A percentile compares a stretch with the other conserved stretches of the same genome.
These are phyloP conservation scores for Penicillium antarcticum DNA, from an alignment of 495 filamentous ascomycete species.

Conservation along the genomic window DNA sequence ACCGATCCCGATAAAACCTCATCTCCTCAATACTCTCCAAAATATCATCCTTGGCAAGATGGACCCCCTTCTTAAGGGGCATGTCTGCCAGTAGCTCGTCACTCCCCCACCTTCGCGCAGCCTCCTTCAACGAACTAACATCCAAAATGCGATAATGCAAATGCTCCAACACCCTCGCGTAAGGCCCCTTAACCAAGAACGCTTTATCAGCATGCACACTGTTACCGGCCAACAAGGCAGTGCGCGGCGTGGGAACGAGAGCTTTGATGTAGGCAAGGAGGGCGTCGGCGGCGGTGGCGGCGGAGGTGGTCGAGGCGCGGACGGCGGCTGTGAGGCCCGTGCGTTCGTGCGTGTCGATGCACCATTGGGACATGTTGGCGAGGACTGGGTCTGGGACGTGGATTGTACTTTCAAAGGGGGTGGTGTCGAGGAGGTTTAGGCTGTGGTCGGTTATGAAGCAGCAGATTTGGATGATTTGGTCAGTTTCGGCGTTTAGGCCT, in stretches of 20 bases:
- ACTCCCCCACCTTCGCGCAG: conserved; percentile 74
- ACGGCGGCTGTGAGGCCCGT: conserved; percentile 80
- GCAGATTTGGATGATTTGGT: conserved; percentile 87
- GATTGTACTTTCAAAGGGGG: conserved; percentile 77
- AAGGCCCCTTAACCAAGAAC: conserved; percentile 74
- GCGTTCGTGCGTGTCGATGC: conserved; percentile 57
- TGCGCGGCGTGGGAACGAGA: conserved; percentile 59
- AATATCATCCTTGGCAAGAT: conserved; percentile 87
- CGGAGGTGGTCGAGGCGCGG: conserved; percentile 66
- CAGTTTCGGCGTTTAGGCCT: conserved; percentile 72
- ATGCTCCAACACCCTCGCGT: conserved; percentile 65
- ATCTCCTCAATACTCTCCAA: conserved; percentile 93
- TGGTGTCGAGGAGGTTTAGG: conserved; percentile 69
- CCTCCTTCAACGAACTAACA: conserved; percentile 89
- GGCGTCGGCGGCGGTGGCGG: conserved; percentile 66
- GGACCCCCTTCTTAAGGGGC: conserved; percentile 70
- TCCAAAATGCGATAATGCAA: conserved; percentile 90
- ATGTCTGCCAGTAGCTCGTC: conserved; percentile 52
- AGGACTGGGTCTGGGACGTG: conserved; percentile 70
- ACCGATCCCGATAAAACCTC: conserved; percentile 61
- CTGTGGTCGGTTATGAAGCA: conserved; percentile 86
- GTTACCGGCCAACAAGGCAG: conserved; percentile 81
- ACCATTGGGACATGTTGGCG: conserved; percentile 74
- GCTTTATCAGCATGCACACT: conserved; percentile 85
- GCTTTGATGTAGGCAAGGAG: conserved; percentile 75